These are phyloP conservation scores for Colletotrichum endophyticum DNA, from an alignment of 2,329 filamentous ascomycete genomes.

Conservation along the genomic window DNA sequence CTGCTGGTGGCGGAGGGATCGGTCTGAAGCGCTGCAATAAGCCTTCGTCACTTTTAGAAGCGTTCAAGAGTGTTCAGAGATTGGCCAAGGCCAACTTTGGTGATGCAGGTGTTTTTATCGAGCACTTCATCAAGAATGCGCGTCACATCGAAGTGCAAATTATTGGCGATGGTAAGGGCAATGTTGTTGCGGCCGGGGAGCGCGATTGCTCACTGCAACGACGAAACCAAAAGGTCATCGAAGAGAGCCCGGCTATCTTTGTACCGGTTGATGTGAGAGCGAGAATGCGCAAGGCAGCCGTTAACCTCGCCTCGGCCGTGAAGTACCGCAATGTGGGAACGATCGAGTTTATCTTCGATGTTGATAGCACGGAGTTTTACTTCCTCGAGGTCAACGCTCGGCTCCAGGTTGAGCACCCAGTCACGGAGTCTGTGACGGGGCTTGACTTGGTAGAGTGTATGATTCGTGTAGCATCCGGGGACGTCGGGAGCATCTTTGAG, in stretches of 20 bases:
- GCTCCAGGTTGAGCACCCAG: conserved; percentile 52
- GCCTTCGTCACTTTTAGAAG: conserved; percentile 29
- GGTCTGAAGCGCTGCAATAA: conserved; percentile 43
- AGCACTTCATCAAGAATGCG: conserved; percentile 43
- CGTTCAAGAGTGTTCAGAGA: conserved; percentile 40
- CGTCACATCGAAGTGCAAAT: conserved; percentile 58
- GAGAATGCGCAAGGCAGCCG: conserved; percentile 40
- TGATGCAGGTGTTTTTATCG: conserved; percentile 43
- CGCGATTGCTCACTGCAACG: conserved; percentile 57
- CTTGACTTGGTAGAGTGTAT: conserved; percentile 41
- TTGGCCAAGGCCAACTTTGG: conserved; percentile 47
- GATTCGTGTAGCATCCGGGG: conserved; percentile 48
- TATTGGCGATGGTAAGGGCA: conserved; percentile 47
- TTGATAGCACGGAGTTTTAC: conserved; percentile 40
- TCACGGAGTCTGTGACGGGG: conserved; percentile 43
- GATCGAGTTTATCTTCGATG: conserved; percentile 50
- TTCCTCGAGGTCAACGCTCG: conserved; percentile 56
- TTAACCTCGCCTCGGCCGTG: conserved; percentile 37
- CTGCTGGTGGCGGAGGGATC: conserved; percentile 51
- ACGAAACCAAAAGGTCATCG: conserved; percentile 56
- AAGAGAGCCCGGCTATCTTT: conserved; percentile 46
- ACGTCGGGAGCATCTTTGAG: conserved; percentile 25
- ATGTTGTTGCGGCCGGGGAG: conserved; percentile 45
- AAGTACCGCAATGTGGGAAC: conserved; percentile 47
- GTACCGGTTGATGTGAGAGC: conserved; percentile 32